Conservation (phyloP, 805 yeast genomes). For the Saturnispora serradocipensis region DNA sequence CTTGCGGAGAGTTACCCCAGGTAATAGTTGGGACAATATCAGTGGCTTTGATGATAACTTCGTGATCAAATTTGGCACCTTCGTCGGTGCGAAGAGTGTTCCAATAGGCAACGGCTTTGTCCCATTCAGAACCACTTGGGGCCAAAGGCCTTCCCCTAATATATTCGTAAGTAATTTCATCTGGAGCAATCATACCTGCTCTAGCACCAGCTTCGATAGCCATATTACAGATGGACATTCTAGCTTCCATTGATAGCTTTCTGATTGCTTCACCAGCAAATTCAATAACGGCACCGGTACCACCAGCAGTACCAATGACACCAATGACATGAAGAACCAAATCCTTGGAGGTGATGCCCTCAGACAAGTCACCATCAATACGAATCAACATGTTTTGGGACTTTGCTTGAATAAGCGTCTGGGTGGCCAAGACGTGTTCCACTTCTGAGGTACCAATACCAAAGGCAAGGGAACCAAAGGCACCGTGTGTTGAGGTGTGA, state of each 20-base stretch:
- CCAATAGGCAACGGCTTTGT: constrained; percentile 90
- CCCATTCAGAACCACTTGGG: constrained; percentile 93
- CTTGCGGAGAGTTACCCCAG: constrained; percentile 99
- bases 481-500: constrained; percentile 98
- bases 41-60: constrained; percentile 66
- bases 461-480: constrained; percentile 93
- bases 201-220: constrained; percentile 98
- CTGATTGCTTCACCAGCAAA: constrained; percentile 94
- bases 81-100: constrained; percentile 76
- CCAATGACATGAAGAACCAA: constrained; percentile 91
- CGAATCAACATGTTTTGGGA: constrained; percentile 91
- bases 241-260: constrained; percentile 86
- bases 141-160: constrained; percentile 91
- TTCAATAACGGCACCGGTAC: constrained; percentile 95
- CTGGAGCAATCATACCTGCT: constrained; percentile 99
- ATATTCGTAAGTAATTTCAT: constrained; percentile 78
- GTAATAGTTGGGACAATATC: constrained; percentile 95
- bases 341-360: constrained; percentile 95
- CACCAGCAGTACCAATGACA: constrained; percentile 98
- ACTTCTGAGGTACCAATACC: constrained; percentile 99
- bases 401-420: constrained; percentile 87
- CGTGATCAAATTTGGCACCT: constrained; percentile 83
- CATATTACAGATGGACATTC: constrained; percentile 99
- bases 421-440: constrained; percentile 97
- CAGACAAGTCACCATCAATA: constrained; percentile 73